Percentiles rank a stretch among this genome's conserved stretches.
Conservation (phyloP, 23 red algal species). For the Gracilaria caudata region DNA sequence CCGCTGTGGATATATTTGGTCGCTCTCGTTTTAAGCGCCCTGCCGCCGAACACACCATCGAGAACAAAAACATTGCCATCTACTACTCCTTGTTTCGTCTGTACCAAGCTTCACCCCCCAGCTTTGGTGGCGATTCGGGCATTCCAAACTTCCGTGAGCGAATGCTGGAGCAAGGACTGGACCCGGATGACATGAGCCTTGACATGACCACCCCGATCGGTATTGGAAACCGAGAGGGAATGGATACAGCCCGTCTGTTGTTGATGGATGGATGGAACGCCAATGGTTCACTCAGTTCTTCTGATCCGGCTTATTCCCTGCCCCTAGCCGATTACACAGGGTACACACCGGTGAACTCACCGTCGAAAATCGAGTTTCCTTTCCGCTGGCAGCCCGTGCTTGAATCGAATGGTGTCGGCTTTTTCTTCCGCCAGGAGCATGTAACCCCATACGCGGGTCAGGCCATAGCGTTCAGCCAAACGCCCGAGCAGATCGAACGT, state of each 20-base stretch:
- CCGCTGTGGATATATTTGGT: constrained; percentile 36
- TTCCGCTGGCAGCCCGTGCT: constrained; percentile 54
- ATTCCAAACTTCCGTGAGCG: constrained; percentile 7
- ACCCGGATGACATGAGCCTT: constrained; percentile 26
- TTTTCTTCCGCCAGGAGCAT: constrained; percentile 37
- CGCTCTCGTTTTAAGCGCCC: constrained; percentile 25
- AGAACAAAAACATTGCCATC: constrained; percentile 37
- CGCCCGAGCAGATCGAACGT: not conserved
- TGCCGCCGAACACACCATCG: not conserved
- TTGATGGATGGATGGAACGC: constrained; percentile 20
- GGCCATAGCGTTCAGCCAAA: constrained; percentile 25
- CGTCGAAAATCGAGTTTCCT: constrained; percentile 33
- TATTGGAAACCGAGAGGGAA: constrained; percentile 19
- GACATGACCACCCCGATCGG: constrained; percentile 12
- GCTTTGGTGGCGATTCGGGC: constrained; percentile 5
- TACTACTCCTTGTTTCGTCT: constrained; percentile 14
- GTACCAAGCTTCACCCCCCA: not conserved
- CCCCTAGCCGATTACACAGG: constrained; percentile 29
- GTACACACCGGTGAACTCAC: constrained; percentile 22
- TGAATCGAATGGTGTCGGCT: constrained; percentile 15
- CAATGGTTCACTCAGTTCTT: not conserved
- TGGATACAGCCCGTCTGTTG: constrained; percentile 12
- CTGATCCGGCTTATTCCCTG: not conserved
- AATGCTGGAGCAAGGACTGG: constrained; percentile 7
- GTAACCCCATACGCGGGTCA: constrained; percentile 39